These are phyloP conservation scores for Vitis riparia DNA, from an alignment of 164 flowering plant genomes.

Conservation along the genomic window DNA sequence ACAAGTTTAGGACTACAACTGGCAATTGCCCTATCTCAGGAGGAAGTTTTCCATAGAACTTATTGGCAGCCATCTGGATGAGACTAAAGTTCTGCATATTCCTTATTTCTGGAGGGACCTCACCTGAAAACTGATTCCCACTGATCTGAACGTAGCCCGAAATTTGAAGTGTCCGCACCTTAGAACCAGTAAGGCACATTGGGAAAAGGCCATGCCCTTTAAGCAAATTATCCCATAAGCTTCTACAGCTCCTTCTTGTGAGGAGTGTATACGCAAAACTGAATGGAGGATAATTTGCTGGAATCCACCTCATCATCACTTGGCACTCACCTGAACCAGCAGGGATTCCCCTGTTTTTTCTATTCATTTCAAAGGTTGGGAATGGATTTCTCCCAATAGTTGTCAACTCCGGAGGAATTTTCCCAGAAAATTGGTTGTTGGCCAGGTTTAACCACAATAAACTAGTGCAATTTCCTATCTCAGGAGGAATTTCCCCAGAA, in stretches of 20 bases:
- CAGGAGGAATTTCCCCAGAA: constrained; percentile 69
- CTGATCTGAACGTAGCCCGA: constrained; percentile 83
- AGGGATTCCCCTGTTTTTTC: constrained; percentile 8
- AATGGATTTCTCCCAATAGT: constrained; percentile 50
- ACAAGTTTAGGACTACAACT: constrained; percentile 61
- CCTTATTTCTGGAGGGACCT: constrained; percentile 58
- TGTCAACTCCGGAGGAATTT: constrained; percentile 57
- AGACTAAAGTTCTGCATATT: constrained; percentile 66
- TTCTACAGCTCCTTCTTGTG: constrained; percentile 66
- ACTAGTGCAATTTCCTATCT: constrained; percentile 83
- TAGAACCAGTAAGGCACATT: constrained; percentile 45
- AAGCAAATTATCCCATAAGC: constrained; percentile 61
- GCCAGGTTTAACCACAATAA: constrained; percentile 87
- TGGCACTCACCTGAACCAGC: constrained; percentile 82
- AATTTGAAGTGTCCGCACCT: constrained; percentile 31
- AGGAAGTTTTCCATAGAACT: constrained; percentile 59
- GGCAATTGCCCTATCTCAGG: constrained; percentile 48
- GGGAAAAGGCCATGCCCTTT: constrained; percentile 75
- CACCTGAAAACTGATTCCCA: constrained; percentile 65
- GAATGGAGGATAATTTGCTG: constrained; percentile 87
- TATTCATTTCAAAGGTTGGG: constrained; percentile 53
- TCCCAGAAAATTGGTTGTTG: constrained; percentile 64
- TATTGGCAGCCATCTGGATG: constrained; percentile 59
- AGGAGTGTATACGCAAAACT: constrained; percentile 68
- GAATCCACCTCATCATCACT: constrained; percentile 85